phyloP scores from a whole-genome alignment of 306 rosid species.

The Quercus cerris region DNA sequence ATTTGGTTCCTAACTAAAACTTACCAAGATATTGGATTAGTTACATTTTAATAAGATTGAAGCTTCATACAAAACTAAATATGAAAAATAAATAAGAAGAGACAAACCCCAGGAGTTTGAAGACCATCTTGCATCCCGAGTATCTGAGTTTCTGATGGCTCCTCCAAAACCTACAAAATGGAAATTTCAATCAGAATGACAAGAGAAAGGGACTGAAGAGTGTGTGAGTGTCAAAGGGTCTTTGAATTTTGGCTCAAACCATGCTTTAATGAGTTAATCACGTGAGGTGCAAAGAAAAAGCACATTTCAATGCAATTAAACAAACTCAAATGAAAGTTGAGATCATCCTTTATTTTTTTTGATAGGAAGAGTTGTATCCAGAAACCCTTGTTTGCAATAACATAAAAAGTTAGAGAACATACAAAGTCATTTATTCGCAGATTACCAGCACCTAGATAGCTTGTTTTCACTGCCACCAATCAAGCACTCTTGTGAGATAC shows the following conservation, averaged over 20 bases:
- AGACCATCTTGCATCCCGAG: conserved; percentile 52
- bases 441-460: conserved; percentile 46
- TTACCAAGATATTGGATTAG: neutral
- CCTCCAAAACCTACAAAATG: conserved; percentile 57
- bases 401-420: conserved; percentile 34
- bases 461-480: conserved; percentile 59
- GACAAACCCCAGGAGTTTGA: conserved; percentile 71
- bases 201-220: neutral
- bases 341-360: neutral
- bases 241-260: neutral
- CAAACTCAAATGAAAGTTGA: neutral
- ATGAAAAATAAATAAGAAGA: conserved; percentile 5
- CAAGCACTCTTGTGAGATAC: conserved; percentile 27
- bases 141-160: conserved; percentile 56
- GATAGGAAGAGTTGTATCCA: neutral
- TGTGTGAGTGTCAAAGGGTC: neutral
- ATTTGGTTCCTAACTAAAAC: neutral
- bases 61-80: neutral
- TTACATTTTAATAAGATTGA: neutral
- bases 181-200: conserved; percentile 2
- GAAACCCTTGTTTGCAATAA: neutral
- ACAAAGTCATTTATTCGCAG: conserved; percentile 53
- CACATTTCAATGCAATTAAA: neutral
- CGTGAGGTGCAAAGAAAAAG: neutral
- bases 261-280: neutral